Conservation (phyloP, 352 stramenopile species). For the Phytopythium chamaehyphon region DNA sequence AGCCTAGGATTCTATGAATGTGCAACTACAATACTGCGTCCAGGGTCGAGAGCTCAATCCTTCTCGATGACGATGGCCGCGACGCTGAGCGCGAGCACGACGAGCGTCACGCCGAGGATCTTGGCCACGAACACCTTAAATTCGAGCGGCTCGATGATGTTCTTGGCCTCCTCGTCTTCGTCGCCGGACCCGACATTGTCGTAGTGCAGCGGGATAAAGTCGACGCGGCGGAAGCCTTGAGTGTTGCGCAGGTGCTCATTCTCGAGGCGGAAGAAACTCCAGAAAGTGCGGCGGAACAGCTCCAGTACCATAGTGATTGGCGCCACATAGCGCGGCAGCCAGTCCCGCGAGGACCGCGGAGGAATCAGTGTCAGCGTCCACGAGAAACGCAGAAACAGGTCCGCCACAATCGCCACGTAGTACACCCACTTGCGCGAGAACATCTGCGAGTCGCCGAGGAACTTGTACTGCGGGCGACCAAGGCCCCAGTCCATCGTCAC, state of each 20-base stretch:
- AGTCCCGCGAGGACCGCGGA: conserved; percentile 44
- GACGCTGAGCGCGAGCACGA: conserved; percentile 45
- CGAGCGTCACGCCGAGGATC: conserved; percentile 42
- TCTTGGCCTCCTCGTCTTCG: conserved; percentile 25
- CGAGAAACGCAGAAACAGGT: conserved; percentile 78
- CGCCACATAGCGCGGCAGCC: conserved; percentile 75
- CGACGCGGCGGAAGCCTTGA: conserved; percentile 72
- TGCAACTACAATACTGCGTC: neutral
- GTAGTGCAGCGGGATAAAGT: conserved; percentile 85
- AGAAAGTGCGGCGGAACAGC: conserved; percentile 81
- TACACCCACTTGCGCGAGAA: conserved; percentile 80
- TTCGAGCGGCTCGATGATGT: conserved; percentile 30
- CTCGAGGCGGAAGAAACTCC: conserved; percentile 84
- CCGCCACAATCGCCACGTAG: conserved; percentile 69
- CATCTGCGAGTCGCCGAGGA: conserved; percentile 81
- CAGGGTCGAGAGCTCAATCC: neutral
- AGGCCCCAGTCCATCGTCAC: conserved; percentile 88
- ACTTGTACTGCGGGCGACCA: conserved; percentile 70
- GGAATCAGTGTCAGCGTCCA: conserved; percentile 83
- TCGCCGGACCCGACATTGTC: conserved; percentile 60
- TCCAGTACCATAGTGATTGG: conserved; percentile 85
- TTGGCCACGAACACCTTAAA: conserved; percentile 44
- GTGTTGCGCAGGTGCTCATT: conserved; percentile 87
- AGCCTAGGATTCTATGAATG: neutral
- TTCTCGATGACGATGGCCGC: conserved; percentile 46